Evolutionary conservation across 1,284 basidiomycete genomes (phyloP).

Genomic region (Exobasidium rhododendri): DNA sequence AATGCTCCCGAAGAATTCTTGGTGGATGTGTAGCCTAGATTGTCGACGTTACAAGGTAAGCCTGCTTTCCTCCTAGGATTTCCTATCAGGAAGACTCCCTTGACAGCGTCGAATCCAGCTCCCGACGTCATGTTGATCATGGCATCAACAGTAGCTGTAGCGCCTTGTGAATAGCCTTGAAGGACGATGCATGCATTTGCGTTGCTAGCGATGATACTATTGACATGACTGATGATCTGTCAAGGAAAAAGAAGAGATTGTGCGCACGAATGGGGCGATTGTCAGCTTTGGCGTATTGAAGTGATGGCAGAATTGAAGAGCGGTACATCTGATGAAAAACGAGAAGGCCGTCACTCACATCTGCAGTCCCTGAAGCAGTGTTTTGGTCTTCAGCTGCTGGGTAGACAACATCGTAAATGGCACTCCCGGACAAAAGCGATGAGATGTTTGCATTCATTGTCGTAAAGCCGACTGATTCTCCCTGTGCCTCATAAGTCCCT

Average conservation of each 20-base stretch:
- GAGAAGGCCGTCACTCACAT: slow-evolving; percentile 33
- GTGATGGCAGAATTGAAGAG: background rate
- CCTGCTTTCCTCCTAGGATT: slow-evolving; percentile 46
- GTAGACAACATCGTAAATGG: slow-evolving; percentile 49
- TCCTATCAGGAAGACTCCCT: slow-evolving; percentile 51
- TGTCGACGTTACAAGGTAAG: slow-evolving; percentile 49
- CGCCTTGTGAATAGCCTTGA: slow-evolving; percentile 42
- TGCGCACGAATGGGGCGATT: background rate
- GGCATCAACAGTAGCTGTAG: slow-evolving; percentile 45
- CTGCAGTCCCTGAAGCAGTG: slow-evolving; percentile 34
- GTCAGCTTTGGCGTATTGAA: background rate
- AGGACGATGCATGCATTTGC: slow-evolving; percentile 29
- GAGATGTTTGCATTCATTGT: slow-evolving; percentile 32
- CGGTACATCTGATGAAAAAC: too few relatives aligned
- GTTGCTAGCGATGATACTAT: slow-evolving; percentile 15
- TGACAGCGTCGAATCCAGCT: slow-evolving; percentile 37
- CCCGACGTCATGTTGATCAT: slow-evolving; percentile 28
- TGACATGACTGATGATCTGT: slow-evolving; percentile 26
- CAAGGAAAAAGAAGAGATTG: background rate
- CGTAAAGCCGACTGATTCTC: slow-evolving; percentile 34
- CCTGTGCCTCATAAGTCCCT: slow-evolving; percentile 50
- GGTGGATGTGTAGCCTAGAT: slow-evolving; percentile 31
- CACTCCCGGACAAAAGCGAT: slow-evolving; percentile 25
- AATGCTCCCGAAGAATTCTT: slow-evolving; percentile 25
- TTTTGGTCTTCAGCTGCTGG: slow-evolving; percentile 38